phyloP scores from a whole-genome alignment of 495 filamentous ascomycete species.

The Geopyxis carbonaria region DNA sequence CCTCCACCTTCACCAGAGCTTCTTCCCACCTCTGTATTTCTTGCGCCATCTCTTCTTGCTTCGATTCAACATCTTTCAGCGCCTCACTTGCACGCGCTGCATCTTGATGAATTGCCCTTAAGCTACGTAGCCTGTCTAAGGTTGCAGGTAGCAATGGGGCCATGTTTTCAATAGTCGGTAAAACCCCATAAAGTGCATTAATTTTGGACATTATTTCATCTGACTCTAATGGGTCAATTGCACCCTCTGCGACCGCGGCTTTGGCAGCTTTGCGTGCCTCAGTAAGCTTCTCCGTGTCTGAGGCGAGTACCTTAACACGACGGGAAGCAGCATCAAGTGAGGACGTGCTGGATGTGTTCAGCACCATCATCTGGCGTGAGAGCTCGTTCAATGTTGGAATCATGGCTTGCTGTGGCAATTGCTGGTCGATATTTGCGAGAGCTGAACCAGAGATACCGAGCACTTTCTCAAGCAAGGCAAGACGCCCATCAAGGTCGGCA shows the following conservation, averaged over 20 bases:
- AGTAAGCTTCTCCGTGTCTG: constrained; percentile 64
- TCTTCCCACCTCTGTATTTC: constrained; percentile 81
- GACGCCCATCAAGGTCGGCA: constrained; percentile 69
- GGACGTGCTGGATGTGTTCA: constrained; percentile 45
- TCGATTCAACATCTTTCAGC: constrained; percentile 55
- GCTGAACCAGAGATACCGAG: constrained; percentile 59
- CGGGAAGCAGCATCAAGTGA: constrained; percentile 59
- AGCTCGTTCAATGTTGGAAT: constrained; percentile 66
- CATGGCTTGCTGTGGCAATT: constrained; percentile 43
- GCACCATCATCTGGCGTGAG: constrained; percentile 48
- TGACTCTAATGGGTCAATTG: constrained; percentile 39
- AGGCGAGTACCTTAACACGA: constrained; percentile 53
- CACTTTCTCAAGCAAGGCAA: constrained; percentile 59
- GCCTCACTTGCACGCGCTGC: constrained; percentile 72
- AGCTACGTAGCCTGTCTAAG: constrained; percentile 65
- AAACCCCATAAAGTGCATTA: constrained; percentile 75
- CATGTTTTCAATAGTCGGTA: constrained; percentile 77
- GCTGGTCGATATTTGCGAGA: constrained; percentile 44
- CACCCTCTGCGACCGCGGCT: constrained; percentile 12
- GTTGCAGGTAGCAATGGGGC: constrained; percentile 70
- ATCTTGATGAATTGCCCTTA: constrained; percentile 70
- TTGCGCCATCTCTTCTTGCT: constrained; percentile 62
- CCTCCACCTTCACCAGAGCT: constrained; percentile 62
- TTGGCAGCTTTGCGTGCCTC: constrained; percentile 57
- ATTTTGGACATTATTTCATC: constrained; percentile 48